These are phyloP conservation scores for Rhodotorula sp. DNA, from an alignment of 1,284 basidiomycete genomes.

Conservation along the genomic window DNA sequence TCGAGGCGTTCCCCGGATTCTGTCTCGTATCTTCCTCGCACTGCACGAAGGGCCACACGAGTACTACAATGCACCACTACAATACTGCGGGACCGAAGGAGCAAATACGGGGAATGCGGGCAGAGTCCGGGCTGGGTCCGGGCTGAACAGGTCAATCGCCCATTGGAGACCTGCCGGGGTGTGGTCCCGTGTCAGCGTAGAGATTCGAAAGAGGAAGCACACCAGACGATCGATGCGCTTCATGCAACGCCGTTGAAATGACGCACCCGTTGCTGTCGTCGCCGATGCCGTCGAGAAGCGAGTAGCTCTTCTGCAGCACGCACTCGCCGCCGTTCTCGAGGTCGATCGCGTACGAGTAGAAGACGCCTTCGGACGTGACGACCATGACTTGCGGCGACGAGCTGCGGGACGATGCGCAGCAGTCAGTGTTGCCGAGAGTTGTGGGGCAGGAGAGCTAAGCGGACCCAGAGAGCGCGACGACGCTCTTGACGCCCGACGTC, in stretches of 20 bases:
- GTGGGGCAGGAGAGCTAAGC: no score
- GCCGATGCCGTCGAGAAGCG: constrained; percentile 37
- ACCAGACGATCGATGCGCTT: no score
- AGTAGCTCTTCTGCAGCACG: constrained; percentile 85
- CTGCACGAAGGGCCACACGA: no score
- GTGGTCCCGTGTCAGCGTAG: no score
- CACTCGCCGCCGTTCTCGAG: constrained; percentile 96
- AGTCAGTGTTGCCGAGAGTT: neutral
- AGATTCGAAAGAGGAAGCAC: no score
- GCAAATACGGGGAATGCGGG: neutral
- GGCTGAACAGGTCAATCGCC: constrained; percentile 10
- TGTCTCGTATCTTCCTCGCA: no score
- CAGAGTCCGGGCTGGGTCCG: neutral
- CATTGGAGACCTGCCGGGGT: constrained; percentile 7
- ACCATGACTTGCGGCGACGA: constrained; percentile 97
- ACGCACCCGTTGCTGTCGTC: constrained; percentile 25
- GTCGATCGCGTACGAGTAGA: constrained; percentile 95
- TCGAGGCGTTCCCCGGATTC: neutral
- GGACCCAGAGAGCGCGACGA: constrained; percentile 86
- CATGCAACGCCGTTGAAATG: neutral
- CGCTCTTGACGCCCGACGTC: constrained; percentile 65
- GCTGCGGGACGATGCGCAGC: constrained; percentile 52
- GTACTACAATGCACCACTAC: no score
- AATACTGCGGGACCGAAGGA: neutral
- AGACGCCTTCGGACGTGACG: constrained; percentile 89